Evolutionary conservation across 2,329 filamentous ascomycete species (phyloP), one percentile per base, ranked within the genome.

Genomic region (Fusarium udum): DNA sequence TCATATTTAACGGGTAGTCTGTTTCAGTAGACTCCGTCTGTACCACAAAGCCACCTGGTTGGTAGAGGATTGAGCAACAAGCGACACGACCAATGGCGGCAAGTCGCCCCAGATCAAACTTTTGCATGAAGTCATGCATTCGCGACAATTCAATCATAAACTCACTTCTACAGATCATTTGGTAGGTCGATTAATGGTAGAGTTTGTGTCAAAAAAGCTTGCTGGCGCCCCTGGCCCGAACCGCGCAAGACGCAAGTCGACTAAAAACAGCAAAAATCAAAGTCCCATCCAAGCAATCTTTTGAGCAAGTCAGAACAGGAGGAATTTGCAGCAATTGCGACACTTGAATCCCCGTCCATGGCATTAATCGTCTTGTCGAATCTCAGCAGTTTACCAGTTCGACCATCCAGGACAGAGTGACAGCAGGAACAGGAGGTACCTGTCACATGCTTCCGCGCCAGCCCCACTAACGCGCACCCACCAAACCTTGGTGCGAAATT

Each of bases 1-100:
- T 14, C 0, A 3, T 1, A 8, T 9, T 4, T 12, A 15, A 3
- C 3, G 3, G 4, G 4, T 4, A 20, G 4, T 12, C 31, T 24
- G n/a, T 7, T 24, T 8, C 9, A 3, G 31, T 7, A 15, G n/a
- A 4, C 1, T 2, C 2, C 1, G 16, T 24, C 0, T 20, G 4
- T 24, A 0, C 3, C 48, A 15, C 48, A 15, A 34, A 34, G n/a
- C 3, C 9, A 14, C 14, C 8, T 34, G 8, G 15, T 34, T 20
- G 48, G 12, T 3, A 6, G 3, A 24, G 31, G 0, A 6, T 15
- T 51, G 16, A 7, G 22, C 8, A 13, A 24, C 31, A 15, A 18
- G 8, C 22, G 22, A 24, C 12, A 24, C 3, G 16, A 11, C 48
- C n/a, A 13, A 34, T 15, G 3, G 16, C 2, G 15, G 16, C 18